A percentile compares a stretch with the other conserved stretches of the same genome.
Conservation (phyloP, 148 eudicot species). For the Vaccinium vitisidaea region DNA sequence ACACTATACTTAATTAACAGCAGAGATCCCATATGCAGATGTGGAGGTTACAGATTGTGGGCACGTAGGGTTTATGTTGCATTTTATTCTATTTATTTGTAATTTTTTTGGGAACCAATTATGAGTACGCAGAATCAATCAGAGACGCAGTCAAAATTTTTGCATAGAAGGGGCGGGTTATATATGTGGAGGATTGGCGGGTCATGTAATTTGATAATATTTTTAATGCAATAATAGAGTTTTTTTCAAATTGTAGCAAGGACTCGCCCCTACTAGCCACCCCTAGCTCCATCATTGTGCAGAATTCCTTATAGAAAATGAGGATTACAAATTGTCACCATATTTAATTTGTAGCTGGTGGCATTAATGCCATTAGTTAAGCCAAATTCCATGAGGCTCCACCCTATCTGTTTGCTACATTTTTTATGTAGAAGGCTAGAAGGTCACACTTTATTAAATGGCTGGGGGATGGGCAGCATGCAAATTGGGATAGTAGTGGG, state of each 20-base stretch:
- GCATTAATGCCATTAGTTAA: not conserved
- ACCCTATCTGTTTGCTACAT: not conserved
- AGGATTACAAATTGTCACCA: too few species aligned
- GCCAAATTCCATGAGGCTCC: not conserved
- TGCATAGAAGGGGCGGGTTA: too few species aligned
- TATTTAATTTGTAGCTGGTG: too few species aligned
- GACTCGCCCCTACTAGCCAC: too few species aligned
- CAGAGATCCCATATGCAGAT: not conserved
- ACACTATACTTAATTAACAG: not conserved
- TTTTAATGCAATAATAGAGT: too few species aligned
- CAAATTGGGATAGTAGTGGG: slow-evolving; percentile 8
- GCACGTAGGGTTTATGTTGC: not conserved
- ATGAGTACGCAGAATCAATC: not conserved
- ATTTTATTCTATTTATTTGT: not conserved
- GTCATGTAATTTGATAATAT: too few species aligned
- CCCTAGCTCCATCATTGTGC: too few species aligned
- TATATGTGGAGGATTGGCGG: too few species aligned
- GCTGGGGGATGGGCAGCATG: not conserved
- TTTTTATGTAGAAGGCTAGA: not conserved
- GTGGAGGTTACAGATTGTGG: not conserved
- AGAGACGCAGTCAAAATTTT: too few species aligned
- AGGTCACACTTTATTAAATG: not conserved
- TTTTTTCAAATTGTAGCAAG: too few species aligned
- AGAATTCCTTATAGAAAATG: too few species aligned
- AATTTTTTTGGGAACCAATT: not conserved